Evolutionary conservation across 768 basidiomycete genomes (phyloP).

Genomic region (Pleurotus salmoneostramineus): DNA sequence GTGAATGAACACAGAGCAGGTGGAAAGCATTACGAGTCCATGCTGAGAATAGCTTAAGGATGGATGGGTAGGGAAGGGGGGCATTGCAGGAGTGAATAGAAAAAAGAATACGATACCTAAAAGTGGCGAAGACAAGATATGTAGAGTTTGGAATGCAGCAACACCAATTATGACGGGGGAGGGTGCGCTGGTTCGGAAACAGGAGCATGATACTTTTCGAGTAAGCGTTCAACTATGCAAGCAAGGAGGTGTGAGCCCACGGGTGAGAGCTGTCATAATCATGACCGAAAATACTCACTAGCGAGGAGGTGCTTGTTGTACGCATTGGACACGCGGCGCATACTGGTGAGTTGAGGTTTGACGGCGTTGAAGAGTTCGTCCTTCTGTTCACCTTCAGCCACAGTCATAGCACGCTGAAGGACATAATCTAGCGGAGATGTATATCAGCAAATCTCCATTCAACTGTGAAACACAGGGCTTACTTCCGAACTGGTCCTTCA

Average conservation of each 20-base stretch:
- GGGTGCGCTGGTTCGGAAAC: conserved; percentile 17
- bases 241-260: not conserved
- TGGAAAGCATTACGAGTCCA: conserved; percentile 5
- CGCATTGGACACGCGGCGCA: conserved; percentile 68
- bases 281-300: conserved; percentile 44
- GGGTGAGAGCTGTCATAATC: too few relatives aligned
- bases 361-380: conserved; percentile 59
- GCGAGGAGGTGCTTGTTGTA: conserved; percentile 81
- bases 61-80: conserved; percentile 4
- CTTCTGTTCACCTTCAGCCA: conserved; percentile 71
- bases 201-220: conserved; percentile 43
- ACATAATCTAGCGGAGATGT: conserved; percentile 63
- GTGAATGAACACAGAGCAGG: conserved; percentile 4
- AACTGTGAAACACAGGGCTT: conserved; percentile 24
- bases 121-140: not conserved
- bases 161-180: conserved; percentile 10
- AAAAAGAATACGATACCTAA: not conserved
- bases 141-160: conserved; percentile 15
- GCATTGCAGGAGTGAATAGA: not conserved
- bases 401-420: conserved; percentile 69
- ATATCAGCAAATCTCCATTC: not conserved
- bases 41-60: conserved; percentile 3
- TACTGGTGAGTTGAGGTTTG: conserved; percentile 61
- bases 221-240: conserved; percentile 62
- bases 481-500: conserved; percentile 92